A percentile compares a stretch with the other conserved stretches of the same genome.
Conservation (phyloP, 1,284 basidiomycete species). For the Testicularia cyperi region DNA sequence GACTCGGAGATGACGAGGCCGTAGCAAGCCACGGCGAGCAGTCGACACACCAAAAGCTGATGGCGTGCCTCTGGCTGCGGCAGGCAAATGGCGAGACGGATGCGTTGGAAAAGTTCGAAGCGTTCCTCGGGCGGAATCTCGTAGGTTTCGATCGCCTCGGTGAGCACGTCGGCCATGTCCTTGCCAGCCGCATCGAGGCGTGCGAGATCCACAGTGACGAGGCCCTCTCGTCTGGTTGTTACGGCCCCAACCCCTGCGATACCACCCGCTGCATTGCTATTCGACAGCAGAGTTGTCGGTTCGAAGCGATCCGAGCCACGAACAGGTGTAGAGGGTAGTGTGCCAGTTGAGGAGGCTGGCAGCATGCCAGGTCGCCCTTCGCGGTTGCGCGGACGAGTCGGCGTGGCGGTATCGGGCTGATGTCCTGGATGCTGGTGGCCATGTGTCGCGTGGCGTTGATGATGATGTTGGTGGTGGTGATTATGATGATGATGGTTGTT, state of each 20-base stretch:
- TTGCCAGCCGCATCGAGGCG: conserved; percentile 12
- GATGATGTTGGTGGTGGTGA: conserved; percentile 2
- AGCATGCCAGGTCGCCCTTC: conserved; percentile 28
- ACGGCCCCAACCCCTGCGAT: too few relatives aligned
- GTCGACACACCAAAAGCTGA: conserved; percentile 77
- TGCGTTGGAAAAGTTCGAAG: conserved; percentile 84
- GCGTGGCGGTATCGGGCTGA: conserved; percentile 15
- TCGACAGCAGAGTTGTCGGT: background rate
- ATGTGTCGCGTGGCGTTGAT: conserved; percentile 8
- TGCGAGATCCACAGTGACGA: conserved; percentile 41
- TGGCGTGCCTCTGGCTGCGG: conserved; percentile 70
- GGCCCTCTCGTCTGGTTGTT: conserved; percentile 44
- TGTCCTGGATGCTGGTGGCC: too few relatives aligned
- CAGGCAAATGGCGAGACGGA: conserved; percentile 75
- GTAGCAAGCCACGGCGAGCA: conserved; percentile 84
- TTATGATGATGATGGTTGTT: too few relatives aligned
- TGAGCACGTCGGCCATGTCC: conserved; percentile 65
- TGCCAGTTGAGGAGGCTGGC: conserved; percentile 16
- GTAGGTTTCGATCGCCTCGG: conserved; percentile 72
- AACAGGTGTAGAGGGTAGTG: conserved; percentile 17
- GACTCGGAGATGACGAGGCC: conserved; percentile 65
- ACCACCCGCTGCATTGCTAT: conserved; percentile 3
- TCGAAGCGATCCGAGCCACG: conserved; percentile 15
- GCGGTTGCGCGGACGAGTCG: conserved; percentile 26
- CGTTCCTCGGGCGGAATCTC: conserved; percentile 79